Conservation (phyloP, 768 basidiomycete species). For the Trametes villosa region DNA sequence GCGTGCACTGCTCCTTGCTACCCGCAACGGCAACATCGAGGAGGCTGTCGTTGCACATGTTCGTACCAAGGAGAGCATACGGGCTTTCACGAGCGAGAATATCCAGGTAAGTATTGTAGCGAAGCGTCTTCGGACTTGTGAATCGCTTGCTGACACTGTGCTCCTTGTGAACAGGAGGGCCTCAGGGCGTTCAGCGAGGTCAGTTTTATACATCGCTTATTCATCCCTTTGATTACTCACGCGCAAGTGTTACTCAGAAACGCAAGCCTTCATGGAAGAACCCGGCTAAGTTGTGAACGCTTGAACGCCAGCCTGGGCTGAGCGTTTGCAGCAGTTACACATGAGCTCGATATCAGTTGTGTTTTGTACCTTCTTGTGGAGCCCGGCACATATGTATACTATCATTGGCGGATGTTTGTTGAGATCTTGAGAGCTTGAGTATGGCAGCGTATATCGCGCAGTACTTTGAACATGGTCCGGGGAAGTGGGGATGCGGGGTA, state of each 20-base stretch:
- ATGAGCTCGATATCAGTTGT: too few species aligned
- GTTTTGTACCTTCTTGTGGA: not conserved
- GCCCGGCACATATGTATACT: too few species aligned
- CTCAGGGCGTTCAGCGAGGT: constrained; percentile 71
- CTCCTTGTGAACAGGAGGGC: constrained; percentile 55
- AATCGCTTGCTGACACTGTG: not conserved
- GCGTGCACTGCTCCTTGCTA: constrained; percentile 58
- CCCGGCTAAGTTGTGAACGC: constrained; percentile 54
- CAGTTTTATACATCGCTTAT: constrained; percentile 21
- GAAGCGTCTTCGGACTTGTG: too few species aligned
- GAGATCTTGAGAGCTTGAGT: too few species aligned
- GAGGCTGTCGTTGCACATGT: constrained; percentile 53
- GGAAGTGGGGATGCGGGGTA: constrained; percentile 15
- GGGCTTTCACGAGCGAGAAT: constrained; percentile 64
- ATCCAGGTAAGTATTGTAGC: constrained; percentile 56
- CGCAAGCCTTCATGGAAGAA: constrained; percentile 58
- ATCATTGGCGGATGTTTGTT: too few species aligned
- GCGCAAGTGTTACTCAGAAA: constrained; percentile 36
- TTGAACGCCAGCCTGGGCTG: not conserved
- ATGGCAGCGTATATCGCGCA: too few species aligned
- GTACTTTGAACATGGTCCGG: too few species aligned
- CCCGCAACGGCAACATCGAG: constrained; percentile 55
- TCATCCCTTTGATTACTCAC: not conserved
- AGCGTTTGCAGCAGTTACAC: not conserved
- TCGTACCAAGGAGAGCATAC: constrained; percentile 51